Conservation (phyloP, 1,139 yeast species). For the Debaryomycetaceae sp. region DNA sequence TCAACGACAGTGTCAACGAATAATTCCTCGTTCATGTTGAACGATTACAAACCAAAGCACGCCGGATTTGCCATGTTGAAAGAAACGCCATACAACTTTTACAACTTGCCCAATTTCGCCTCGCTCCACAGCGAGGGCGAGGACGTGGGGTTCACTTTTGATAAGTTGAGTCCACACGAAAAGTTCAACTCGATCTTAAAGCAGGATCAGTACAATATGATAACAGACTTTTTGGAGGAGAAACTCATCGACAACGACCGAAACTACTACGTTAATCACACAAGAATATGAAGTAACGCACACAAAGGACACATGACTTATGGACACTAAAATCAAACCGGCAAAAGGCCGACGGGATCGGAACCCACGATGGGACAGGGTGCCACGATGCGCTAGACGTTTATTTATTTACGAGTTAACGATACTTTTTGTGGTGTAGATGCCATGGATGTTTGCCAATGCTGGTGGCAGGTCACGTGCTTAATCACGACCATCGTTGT, state of each 20-base stretch:
- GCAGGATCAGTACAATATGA: constrained; percentile 38
- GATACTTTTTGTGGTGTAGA: no score
- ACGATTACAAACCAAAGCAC: constrained; percentile 1
- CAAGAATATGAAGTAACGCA: background rate
- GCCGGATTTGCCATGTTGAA: constrained; percentile 4
- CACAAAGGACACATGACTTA: background rate
- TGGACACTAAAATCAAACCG: background rate
- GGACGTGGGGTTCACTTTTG: constrained; percentile 17
- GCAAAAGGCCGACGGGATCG: background rate
- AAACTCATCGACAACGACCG: constrained; percentile 35
- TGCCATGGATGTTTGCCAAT: no score
- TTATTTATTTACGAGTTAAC: constrained; percentile 1
- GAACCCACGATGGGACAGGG: background rate
- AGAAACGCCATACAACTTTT: constrained; percentile 17
- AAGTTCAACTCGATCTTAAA: constrained; percentile 15
- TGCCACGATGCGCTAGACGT: background rate
- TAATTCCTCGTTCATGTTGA: constrained; percentile 14
- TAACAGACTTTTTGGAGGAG: constrained; percentile 40
- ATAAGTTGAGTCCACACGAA: constrained; percentile 13
- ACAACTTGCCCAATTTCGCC: constrained; percentile 25
- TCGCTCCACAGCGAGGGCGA: constrained; percentile 7
- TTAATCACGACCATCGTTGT: background rate
- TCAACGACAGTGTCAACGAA: constrained; percentile 41
- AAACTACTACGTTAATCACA: constrained; percentile 22
- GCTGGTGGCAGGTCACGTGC: background rate